Evolutionary conservation across 768 basidiomycete species (phyloP).

Genomic region (Psilocybe sp.): DNA sequence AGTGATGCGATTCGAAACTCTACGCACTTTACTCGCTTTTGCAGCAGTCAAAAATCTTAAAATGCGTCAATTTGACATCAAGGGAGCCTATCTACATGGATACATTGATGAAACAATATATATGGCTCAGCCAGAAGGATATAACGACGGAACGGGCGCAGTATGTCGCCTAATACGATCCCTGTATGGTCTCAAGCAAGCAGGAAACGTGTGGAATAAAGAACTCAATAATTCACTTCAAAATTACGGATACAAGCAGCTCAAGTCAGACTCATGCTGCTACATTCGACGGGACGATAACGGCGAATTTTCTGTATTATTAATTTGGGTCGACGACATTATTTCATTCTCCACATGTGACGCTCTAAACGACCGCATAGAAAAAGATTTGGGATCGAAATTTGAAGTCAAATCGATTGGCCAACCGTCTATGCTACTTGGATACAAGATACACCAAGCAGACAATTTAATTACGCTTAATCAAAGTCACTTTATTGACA

Average conservation of each 20-base stretch:
- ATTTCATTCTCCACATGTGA: conserved; percentile 1
- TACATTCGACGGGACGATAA: conserved; percentile 7
- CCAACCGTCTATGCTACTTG: conserved; percentile 9
- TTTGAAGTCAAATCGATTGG: conserved; percentile 14
- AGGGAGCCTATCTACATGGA: too few relatives aligned
- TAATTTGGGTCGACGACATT: conserved; percentile 11
- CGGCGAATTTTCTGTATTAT: not conserved
- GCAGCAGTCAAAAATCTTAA: conserved; percentile 31
- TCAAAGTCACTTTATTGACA: conserved; percentile 25
- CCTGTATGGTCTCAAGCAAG: conserved; percentile 42
- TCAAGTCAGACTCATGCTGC: conserved; percentile 11
- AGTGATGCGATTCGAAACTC: conserved; percentile 26
- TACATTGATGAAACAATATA: too few relatives aligned
- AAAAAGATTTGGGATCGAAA: conserved; percentile 1
- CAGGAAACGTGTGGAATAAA: conserved; percentile 23
- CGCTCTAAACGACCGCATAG: not conserved
- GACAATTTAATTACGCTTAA: conserved; percentile 19
- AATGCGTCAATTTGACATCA: conserved; percentile 40
- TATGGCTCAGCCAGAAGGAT: conserved; percentile 35
- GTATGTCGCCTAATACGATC: conserved; percentile 19
- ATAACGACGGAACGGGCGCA: conserved; percentile 19
- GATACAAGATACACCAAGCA: conserved; percentile 11
- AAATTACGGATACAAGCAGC: conserved; percentile 3
- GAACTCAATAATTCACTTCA: conserved; percentile 1
- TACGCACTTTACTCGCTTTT: conserved; percentile 29